A percentile compares a stretch with the other conserved stretches of the same genome.
Evolutionary conservation across 1,284 basidiomycete genomes (phyloP).

Genomic region (Naganishia sp.): DNA sequence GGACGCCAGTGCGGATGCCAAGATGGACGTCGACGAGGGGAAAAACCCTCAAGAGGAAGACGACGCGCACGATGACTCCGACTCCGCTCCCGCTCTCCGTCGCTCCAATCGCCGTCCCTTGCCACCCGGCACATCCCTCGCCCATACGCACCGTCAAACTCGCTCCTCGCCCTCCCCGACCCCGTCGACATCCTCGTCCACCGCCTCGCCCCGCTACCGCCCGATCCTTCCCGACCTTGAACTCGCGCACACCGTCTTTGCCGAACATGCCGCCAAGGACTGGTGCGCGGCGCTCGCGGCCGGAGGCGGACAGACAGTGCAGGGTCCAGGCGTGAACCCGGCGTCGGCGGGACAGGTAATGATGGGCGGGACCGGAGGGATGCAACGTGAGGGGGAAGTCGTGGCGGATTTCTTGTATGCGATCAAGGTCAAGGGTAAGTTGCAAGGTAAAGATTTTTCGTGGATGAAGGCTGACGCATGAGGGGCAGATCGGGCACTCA

Average conservation of each 20-base stretch:
- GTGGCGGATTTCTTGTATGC: constrained; percentile 32
- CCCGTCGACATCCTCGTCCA: constrained; percentile 1
- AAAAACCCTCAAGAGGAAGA: neutral
- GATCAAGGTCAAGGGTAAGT: constrained; percentile 32
- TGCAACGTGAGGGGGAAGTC: constrained; percentile 33
- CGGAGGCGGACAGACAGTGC: constrained; percentile 31
- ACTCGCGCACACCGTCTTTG: constrained; percentile 29
- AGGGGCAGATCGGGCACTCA: constrained; percentile 13
- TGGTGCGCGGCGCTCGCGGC: constrained; percentile 32
- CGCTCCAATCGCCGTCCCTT: constrained; percentile 28
- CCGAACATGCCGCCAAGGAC: constrained; percentile 21
- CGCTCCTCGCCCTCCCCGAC: constrained; percentile 29
- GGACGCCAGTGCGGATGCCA: neutral
- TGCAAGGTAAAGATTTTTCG: neutral
- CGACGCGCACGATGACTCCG: constrained; percentile 2
- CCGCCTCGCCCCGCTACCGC: constrained; percentile 8
- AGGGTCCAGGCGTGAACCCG: constrained; percentile 32
- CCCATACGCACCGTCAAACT: constrained; percentile 27
- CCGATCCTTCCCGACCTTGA: constrained; percentile 31
- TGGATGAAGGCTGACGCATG: neutral
- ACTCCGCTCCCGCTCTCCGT: constrained; percentile 17
- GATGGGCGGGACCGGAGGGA: constrained; percentile 33
- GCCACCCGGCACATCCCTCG: constrained; percentile 23
- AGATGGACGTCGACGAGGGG: constrained; percentile 1
- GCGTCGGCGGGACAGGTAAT: constrained; percentile 33